These are phyloP conservation scores for Chenopodium berlandieri DNA, from an alignment of 148 eudicot genomes.

Conservation along the genomic window DNA sequence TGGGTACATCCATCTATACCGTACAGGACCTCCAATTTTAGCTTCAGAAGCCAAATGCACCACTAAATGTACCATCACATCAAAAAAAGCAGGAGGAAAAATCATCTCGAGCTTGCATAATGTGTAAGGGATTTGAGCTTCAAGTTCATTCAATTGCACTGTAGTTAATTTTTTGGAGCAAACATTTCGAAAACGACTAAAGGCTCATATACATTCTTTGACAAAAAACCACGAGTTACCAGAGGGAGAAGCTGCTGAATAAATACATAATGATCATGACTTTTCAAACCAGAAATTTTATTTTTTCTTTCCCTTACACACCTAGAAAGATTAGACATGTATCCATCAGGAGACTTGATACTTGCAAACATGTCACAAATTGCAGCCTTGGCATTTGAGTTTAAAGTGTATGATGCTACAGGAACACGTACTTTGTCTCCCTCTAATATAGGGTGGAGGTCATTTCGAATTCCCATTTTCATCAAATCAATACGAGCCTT, in stretches of 20 bases:
- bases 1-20: slow-evolving; percentile 10
- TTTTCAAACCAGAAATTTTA: not conserved
- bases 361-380: not conserved
- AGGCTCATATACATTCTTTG: slow-evolving; percentile 8
- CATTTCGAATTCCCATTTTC: too few species aligned
- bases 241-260: slow-evolving; percentile 16
- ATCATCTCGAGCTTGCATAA: slow-evolving; percentile 13
- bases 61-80: slow-evolving; percentile 5
- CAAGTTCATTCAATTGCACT: too few species aligned
- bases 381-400: not conserved
- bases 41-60: slow-evolving; percentile 9
- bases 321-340: slow-evolving; percentile 11
- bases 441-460: not conserved
- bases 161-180: too few species aligned
- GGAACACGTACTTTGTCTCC: not conserved
- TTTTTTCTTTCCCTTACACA: not conserved
- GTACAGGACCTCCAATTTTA: slow-evolving; percentile 2
- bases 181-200: not conserved
- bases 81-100: slow-evolving; percentile 9
- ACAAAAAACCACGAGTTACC: not conserved
- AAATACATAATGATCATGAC: slow-evolving; percentile 16
- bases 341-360: slow-evolving; percentile 8
- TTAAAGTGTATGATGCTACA: not conserved
- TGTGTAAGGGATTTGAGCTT: slow-evolving; percentile 3
- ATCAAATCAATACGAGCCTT: too few species aligned